phyloP scores from a whole-genome alignment of 169 alveolate genomes.

The Blepharisma undulans region DNA sequence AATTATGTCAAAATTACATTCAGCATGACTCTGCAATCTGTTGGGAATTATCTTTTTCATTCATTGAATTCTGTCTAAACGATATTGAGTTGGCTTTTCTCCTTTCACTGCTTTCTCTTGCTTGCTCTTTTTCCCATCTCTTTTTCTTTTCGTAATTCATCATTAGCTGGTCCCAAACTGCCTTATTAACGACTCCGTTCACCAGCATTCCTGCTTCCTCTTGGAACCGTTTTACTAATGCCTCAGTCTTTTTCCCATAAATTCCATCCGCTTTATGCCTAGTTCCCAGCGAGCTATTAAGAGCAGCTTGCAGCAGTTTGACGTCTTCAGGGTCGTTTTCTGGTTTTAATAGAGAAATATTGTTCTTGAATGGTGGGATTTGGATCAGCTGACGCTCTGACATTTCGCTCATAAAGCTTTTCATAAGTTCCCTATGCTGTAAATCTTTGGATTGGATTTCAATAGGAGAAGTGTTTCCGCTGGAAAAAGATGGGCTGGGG shows the following conservation, averaged over 20 bases:
- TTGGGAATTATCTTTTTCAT: background rate
- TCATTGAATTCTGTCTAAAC: background rate
- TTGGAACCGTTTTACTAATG: background rate
- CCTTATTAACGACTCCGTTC: background rate
- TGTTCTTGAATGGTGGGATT: background rate
- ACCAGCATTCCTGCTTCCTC: background rate
- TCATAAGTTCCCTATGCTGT: background rate
- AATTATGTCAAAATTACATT: background rate
- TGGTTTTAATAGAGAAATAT: background rate
- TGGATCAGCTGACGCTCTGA: background rate
- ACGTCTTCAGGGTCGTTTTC: background rate
- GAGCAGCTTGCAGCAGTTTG: background rate
- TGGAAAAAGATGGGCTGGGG: background rate
- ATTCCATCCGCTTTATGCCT: background rate
- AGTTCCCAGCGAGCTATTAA: background rate
- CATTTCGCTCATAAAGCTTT: background rate
- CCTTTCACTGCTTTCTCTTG: background rate
- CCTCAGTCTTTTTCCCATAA: slow-evolving; percentile 10
- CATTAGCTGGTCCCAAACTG: slow-evolving; percentile 7
- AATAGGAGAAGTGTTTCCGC: background rate
- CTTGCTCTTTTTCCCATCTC: background rate
- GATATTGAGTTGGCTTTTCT: background rate
- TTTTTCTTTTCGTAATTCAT: background rate
- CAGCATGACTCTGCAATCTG: background rate
- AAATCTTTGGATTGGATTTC: background rate